These are phyloP conservation scores for Fibroporia radiculosa DNA, from an alignment of 768 basidiomycete species.

Conservation along the genomic window DNA sequence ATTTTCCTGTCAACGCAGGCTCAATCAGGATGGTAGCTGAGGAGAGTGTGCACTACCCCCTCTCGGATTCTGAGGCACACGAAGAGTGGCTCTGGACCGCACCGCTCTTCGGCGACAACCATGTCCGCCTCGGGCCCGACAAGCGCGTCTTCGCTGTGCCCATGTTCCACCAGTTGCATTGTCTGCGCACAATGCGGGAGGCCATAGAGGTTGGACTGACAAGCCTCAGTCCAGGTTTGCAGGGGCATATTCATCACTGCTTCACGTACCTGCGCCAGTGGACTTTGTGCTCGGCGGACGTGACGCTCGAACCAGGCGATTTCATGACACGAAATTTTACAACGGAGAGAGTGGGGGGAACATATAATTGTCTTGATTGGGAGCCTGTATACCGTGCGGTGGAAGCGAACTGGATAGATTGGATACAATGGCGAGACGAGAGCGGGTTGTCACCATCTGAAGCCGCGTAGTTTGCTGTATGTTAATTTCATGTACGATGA, in stretches of 20 bases:
- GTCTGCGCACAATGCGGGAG: slow-evolving; percentile 21
- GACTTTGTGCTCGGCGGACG: slow-evolving; percentile 24
- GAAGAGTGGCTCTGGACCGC: slow-evolving; percentile 23
- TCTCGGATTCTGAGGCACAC: slow-evolving; percentile 17
- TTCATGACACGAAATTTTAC: slow-evolving; percentile 12
- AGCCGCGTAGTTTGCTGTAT: too few relatives aligned
- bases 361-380: slow-evolving; percentile 23
- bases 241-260: slow-evolving; percentile 24
- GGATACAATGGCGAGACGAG: slow-evolving; percentile 8
- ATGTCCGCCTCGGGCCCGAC: slow-evolving; percentile 21
- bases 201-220: slow-evolving; percentile 14
- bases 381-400: slow-evolving; percentile 18
- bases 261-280: slow-evolving; percentile 26
- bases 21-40: slow-evolving; percentile 20
- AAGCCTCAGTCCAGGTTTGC: slow-evolving; percentile 4
- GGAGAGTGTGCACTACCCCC: slow-evolving; percentile 24
- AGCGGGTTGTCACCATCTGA: slow-evolving; percentile 10
- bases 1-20: slow-evolving; percentile 10
- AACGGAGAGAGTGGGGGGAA: slow-evolving; percentile 14
- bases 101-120: slow-evolving; percentile 21
- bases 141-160: slow-evolving; percentile 26
- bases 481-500: too few relatives aligned
- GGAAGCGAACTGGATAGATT: slow-evolving; percentile 13
- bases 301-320: slow-evolving; percentile 23
- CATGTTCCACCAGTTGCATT: slow-evolving; percentile 30